A percentile compares a stretch with the other conserved stretches of the same genome.
phyloP scores from a whole-genome alignment of 352 stramenopile genomes.

The Globisporangium perplexum region DNA sequence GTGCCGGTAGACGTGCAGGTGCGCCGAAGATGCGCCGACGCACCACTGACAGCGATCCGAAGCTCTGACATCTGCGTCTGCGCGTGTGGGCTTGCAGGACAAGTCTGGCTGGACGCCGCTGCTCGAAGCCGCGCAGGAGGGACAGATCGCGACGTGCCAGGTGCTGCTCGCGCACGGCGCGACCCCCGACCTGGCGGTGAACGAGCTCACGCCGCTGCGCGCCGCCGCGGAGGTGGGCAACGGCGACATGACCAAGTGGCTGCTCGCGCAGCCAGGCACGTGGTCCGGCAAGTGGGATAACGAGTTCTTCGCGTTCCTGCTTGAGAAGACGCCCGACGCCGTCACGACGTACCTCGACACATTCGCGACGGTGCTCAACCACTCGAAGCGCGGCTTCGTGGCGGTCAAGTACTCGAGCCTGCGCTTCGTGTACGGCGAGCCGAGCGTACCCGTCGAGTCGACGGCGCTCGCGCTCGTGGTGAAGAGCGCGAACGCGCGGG shows the following conservation, averaged over 20 bases:
- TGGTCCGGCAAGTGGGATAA: conserved; percentile 35
- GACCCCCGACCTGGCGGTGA: conserved; percentile 26
- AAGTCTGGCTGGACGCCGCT: conserved; percentile 49
- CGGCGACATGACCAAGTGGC: conserved; percentile 44
- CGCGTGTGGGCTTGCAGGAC: conserved; percentile 12
- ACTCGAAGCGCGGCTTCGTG: conserved; percentile 36
- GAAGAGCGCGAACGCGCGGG: conserved; percentile 26
- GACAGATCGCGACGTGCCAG: conserved; percentile 40
- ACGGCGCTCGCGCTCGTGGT: conserved; percentile 44
- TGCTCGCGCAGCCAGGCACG: conserved; percentile 31
- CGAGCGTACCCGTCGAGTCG: conserved; percentile 32
- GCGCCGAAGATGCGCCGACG: not conserved
- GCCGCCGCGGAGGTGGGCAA: conserved; percentile 48
- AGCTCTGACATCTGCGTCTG: not conserved
- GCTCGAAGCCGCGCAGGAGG: conserved; percentile 57
- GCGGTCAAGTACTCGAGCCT: conserved; percentile 50
- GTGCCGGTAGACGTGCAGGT: conserved; percentile 30
- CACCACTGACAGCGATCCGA: not conserved
- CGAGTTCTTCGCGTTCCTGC: conserved; percentile 44
- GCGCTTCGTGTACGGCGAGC: conserved; percentile 41
- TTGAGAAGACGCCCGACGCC: conserved; percentile 41
- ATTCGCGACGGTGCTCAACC: conserved; percentile 42
- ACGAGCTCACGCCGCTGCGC: conserved; percentile 39
- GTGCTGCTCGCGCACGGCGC: conserved; percentile 37
- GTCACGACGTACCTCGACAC: conserved; percentile 39